Evolutionary conservation across 768 basidiomycete genomes (phyloP).

Genomic region (Lyophyllum atratum): DNA sequence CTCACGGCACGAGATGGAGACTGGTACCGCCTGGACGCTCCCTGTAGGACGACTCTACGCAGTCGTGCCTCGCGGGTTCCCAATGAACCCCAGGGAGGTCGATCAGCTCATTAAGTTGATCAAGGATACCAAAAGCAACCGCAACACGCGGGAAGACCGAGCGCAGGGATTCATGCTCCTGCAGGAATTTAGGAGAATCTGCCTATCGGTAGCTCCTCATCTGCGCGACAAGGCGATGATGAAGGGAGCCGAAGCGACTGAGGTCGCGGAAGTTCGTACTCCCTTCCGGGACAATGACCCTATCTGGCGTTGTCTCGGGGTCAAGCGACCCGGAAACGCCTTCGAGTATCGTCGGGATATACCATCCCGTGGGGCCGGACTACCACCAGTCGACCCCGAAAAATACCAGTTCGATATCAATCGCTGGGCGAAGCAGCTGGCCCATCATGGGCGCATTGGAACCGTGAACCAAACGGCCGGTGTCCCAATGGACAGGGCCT

Average conservation of each 20-base stretch:
- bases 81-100: not conserved
- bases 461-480: not conserved
- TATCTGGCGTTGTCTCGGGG: not conserved
- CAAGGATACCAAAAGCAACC: not conserved
- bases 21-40: no score
- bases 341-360: not conserved
- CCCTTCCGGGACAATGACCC: no score
- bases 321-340: not conserved
- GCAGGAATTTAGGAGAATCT: not conserved
- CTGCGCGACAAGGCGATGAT: no score
- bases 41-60: not conserved
- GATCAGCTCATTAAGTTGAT: not conserved
- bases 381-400: not conserved
- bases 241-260: no score
- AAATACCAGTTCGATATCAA: not conserved
- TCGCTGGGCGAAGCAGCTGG: not conserved
- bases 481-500: not conserved
- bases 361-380: not conserved
- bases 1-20: not conserved
- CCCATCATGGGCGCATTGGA: not conserved
- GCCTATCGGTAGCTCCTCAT: no score
- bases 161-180: not conserved
- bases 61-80: not conserved
- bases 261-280: no score
- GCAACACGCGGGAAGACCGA: not conserved